phyloP scores from a whole-genome alignment of 441 rosid species.

The Populus hybrid region DNA sequence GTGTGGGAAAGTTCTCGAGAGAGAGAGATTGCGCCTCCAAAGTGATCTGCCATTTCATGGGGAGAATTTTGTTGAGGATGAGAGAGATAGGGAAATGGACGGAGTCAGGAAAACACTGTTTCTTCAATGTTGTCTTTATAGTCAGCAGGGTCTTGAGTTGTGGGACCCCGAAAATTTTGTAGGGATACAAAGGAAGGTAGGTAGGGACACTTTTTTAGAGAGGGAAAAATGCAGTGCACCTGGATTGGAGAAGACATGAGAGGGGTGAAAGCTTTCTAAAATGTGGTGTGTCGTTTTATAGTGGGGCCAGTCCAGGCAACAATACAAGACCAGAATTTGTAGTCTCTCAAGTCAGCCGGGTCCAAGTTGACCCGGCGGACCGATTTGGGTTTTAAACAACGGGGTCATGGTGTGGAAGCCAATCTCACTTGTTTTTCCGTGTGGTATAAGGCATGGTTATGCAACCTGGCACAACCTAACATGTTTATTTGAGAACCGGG shows the following conservation, averaged over 20 bases:
- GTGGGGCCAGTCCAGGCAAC: not conserved
- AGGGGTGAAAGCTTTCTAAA: not conserved
- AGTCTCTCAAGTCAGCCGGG: not conserved
- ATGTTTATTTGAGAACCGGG: too few relatives aligned
- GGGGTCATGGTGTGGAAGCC: too few relatives aligned
- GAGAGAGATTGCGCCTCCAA: slow-evolving; percentile 31
- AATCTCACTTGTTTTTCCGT: too few relatives aligned
- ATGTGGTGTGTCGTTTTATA: not conserved
- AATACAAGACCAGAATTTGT: not conserved
- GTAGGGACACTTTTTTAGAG: not conserved
- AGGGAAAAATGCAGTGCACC: not conserved
- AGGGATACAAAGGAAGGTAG: not conserved
- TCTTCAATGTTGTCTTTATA: not conserved
- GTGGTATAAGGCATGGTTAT: too few relatives aligned
- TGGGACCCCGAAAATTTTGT: not conserved
- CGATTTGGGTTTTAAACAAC: too few relatives aligned
- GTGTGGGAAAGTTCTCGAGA: slow-evolving; percentile 23
- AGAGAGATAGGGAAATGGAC: not conserved
- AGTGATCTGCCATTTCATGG: slow-evolving; percentile 34
- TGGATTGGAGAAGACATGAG: not conserved
- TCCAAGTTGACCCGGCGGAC: too few relatives aligned
- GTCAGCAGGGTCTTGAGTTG: not conserved
- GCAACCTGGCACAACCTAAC: too few relatives aligned
- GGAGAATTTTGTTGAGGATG: not conserved
- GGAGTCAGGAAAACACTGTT: not conserved